Conservation (phyloP, 805 yeast species). For the Candida saitoana region DNA sequence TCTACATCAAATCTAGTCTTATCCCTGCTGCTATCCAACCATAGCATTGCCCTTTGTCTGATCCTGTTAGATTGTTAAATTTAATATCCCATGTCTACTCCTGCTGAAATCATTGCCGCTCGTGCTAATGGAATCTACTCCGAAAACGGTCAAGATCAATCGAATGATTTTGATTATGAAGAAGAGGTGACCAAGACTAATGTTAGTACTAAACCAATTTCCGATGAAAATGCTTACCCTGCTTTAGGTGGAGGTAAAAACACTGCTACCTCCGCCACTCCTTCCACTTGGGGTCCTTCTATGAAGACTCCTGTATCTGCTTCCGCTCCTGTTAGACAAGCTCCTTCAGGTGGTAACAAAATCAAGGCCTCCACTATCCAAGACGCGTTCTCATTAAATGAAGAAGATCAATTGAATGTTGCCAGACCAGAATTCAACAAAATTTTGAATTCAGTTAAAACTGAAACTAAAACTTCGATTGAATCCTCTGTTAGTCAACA, state of each 20-base stretch:
- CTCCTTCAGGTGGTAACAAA: conserved; percentile 18
- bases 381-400: conserved; percentile 73
- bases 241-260: conserved; percentile 49
- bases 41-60: conserved; percentile 18
- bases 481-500: conserved; percentile 79
- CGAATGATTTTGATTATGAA: conserved; percentile 6
- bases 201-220: conserved; percentile 34
- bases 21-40: conserved; percentile 16
- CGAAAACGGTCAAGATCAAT: conserved; percentile 4
- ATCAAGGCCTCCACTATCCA: conserved; percentile 59
- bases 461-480: conserved; percentile 58
- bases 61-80: conserved; percentile 6
- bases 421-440: conserved; percentile 64
- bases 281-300: conserved; percentile 38
- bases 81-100: conserved; percentile 37
- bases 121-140: conserved; percentile 20
- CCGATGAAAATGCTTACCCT: conserved; percentile 61
- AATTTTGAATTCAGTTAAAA: conserved; percentile 59
- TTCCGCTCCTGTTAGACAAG: conserved; percentile 12
- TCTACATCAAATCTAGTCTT: background rate
- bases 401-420: conserved; percentile 62
- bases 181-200: conserved; percentile 10
- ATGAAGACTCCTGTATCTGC: conserved; percentile 20
- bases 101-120: conserved; percentile 48
- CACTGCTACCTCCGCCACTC: conserved; percentile 23